Percentiles rank a stretch among this genome's conserved stretches.
Evolutionary conservation across 257 asterid genomes (phyloP).

Genomic region (Plantago major): DNA sequence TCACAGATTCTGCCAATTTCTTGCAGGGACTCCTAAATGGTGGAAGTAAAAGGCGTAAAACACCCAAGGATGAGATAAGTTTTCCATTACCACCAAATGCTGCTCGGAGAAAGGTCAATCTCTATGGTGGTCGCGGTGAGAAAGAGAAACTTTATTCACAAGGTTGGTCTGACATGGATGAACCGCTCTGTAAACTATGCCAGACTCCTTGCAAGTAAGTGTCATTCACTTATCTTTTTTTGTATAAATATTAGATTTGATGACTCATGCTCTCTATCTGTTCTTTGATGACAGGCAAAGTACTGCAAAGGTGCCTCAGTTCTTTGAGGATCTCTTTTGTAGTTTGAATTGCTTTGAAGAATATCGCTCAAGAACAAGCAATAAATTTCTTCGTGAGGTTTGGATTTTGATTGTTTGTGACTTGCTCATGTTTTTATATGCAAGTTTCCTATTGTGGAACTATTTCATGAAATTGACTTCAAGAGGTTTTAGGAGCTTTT

Average conservation of each 20-base stretch:
- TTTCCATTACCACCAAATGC: conserved; percentile 79
- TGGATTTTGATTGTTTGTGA: conserved; percentile 20
- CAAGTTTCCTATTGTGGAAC: conserved; percentile 13
- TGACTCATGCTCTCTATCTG: neutral
- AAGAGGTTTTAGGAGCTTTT: conserved; percentile 59
- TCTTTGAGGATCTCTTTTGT: conserved; percentile 94
- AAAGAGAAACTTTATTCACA: conserved; percentile 65
- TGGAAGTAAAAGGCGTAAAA: conserved; percentile 77
- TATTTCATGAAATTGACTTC: conserved; percentile 25
- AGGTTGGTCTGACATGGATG: conserved; percentile 79
- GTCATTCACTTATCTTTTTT: conserved; percentile 4
- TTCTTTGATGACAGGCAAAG: conserved; percentile 52
- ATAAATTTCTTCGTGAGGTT: conserved; percentile 74
- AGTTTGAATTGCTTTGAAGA: conserved; percentile 75
- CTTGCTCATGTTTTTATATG: conserved; percentile 9
- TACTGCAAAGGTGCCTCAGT: conserved; percentile 65
- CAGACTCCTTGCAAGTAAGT: conserved; percentile 86
- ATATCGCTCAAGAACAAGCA: conserved; percentile 71
- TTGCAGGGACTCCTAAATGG: conserved; percentile 76
- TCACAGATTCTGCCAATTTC: conserved; percentile 18
- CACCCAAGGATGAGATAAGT: conserved; percentile 68
- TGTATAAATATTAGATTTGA: conserved; percentile 4
- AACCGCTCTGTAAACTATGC: conserved; percentile 97
- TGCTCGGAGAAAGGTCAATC: conserved; percentile 56
- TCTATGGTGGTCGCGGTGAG: conserved; percentile 40